Percentiles rank a stretch among this genome's conserved stretches.
Conservation (phyloP, 23 red algal species). For the Gracilaria caudata region DNA sequence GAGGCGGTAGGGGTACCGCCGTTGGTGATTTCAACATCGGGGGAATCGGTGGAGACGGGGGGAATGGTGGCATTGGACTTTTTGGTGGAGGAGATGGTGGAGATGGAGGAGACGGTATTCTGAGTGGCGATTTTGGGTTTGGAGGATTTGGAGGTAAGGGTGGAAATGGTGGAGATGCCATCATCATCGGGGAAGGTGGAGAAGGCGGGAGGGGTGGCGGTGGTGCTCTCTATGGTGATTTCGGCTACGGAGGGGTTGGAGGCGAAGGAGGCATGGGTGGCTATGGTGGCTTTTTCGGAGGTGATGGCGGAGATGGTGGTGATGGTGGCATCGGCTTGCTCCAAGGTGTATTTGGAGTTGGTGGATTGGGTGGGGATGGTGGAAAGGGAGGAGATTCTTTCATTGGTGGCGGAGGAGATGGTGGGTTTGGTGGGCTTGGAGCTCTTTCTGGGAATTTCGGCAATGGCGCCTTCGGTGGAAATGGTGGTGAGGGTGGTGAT, state of each 20-base stretch:
- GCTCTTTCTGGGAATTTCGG: not conserved
- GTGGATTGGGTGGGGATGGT: not conserved
- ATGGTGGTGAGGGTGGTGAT: not conserved
- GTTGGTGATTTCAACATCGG: not conserved
- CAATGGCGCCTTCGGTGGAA: not conserved
- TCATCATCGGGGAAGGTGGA: constrained; percentile 2
- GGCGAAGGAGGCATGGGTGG: not conserved
- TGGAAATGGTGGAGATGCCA: not conserved
- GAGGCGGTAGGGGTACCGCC: not conserved
- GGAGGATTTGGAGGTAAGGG: constrained; percentile 8
- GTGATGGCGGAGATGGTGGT: constrained; percentile 5
- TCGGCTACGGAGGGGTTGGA: not conserved
- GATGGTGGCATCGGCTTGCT: not conserved
- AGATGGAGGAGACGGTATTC: not conserved
- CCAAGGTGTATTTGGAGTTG: not conserved
- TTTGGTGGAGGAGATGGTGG: constrained; percentile 1
- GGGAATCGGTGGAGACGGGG: not conserved
- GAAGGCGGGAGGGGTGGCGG: not conserved
- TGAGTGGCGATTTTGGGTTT: not conserved
- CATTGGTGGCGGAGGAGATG: not conserved
- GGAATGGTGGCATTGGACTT: not conserved
- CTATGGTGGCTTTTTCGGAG: not conserved
- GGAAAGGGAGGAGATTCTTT: not conserved
- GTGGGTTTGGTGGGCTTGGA: not conserved
- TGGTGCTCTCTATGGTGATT: not conserved